Evolutionary conservation across 2,329 filamentous ascomycete species (phyloP).

Genomic region (Chaetoscypha palmicola): DNA sequence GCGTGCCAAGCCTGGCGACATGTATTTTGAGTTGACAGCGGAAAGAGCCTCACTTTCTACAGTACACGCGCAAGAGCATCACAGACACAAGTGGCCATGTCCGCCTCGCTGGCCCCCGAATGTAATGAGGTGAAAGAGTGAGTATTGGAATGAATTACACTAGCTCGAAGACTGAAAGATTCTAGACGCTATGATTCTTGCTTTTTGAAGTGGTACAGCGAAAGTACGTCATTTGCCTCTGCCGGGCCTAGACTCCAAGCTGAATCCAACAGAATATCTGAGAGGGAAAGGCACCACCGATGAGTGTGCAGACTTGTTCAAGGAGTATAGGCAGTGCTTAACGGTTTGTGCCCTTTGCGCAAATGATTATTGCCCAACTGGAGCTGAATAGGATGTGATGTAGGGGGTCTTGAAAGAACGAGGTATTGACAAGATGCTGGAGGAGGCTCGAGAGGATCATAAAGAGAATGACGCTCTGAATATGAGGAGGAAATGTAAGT

Average conservation of each 20-base stretch:
- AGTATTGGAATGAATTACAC: too few species aligned
- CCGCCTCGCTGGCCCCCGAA: conserved; percentile 86
- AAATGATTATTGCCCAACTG: not conserved
- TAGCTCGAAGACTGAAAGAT: too few species aligned
- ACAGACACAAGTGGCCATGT: conserved; percentile 55
- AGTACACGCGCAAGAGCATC: not conserved
- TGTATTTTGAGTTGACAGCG: too few species aligned
- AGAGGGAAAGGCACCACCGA: conserved; percentile 73
- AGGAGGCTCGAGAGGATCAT: conserved; percentile 83
- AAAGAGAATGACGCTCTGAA: conserved; percentile 77
- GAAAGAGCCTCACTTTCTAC: not conserved
- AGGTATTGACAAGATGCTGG: conserved; percentile 88
- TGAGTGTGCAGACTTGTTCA: conserved; percentile 81
- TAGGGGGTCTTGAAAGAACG: conserved; percentile 80
- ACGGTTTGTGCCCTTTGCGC: conserved; percentile 45
- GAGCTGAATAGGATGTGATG: conserved; percentile 2
- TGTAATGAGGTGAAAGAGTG: conserved; percentile 97
- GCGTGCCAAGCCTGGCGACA: too few species aligned
- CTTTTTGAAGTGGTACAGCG: conserved; percentile 98
- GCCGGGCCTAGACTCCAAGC: conserved; percentile 16
- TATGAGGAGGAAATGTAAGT: conserved; percentile 41
- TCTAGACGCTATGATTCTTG: conserved; percentile 87
- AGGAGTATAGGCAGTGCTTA: conserved; percentile 81
- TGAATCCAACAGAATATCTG: conserved; percentile 64
- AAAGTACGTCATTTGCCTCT: conserved; percentile 60